Evolutionary conservation across 768 basidiomycete species (phyloP), one percentile per base, ranked within the genome.

Genomic region (Termitomyces heimii): DNA sequence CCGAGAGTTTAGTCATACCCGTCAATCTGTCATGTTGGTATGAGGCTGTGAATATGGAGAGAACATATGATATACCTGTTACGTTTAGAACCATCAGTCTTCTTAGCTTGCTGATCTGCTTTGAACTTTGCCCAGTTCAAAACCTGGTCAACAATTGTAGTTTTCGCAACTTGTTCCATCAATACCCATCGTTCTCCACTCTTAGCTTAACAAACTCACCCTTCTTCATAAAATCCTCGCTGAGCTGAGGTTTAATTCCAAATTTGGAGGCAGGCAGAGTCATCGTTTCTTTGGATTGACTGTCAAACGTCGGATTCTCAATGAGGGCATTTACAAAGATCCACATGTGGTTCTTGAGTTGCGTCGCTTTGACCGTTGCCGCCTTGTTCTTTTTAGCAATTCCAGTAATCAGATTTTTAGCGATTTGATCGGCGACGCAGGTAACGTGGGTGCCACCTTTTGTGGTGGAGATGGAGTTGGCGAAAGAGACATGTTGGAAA

Each of bases 261-360:
- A 98, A 99, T 71, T 96, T 96, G 31, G 84, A 86, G 20, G 88
- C 75, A 3, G 87, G 85, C 45, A 98, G 74, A 1, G 95, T 98
- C 62, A 99, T 74, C 4, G 86, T 89, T 70, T 99, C 97, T 76
- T 99, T 99, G 37, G 97, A 98, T 72, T 99, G 97, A 79, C 92
- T 94, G 79, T 99, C 96, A 72, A 99, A 99, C 1, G 94, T 92
- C 9, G 97, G 96, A 67, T 99, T 99, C 75, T 96, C 95, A 62
- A 99, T 88, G 59, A 97, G 77, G 14, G 92, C 85, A 66, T 98
- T 98, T 67, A 99, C 86, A 66, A 98, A 99, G 54, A 99, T 81
- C 93, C 92, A 95, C 86, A 99, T 94, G 68, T 99, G 95, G 66
- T 89, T 94, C 78, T 93, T 96, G 75, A 98, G 87, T 73, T 97